Evolutionary conservation across 768 basidiomycete species (phyloP).

Genomic region (Holtermanniella nyarrowii): DNA sequence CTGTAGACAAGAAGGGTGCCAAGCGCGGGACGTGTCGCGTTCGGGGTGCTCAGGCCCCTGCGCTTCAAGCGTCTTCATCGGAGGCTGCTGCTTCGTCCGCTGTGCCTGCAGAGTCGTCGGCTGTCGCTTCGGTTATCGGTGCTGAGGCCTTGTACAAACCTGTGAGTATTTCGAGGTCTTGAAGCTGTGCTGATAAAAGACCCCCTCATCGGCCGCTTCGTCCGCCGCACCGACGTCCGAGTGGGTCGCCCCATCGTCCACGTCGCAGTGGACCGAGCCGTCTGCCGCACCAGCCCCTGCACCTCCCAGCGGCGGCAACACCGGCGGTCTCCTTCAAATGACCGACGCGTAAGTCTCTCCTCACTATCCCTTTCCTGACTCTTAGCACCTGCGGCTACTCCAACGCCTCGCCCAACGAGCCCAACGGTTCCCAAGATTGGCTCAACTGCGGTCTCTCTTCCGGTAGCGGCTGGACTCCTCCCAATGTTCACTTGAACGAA

Average conservation of each 20-base stretch:
- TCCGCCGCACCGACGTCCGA: background rate
- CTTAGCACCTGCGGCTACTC: slow-evolving; percentile 29
- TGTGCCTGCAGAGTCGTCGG: slow-evolving; percentile 1
- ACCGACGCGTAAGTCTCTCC: slow-evolving; percentile 10
- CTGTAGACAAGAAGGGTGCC: slow-evolving; percentile 19
- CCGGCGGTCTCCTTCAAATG: slow-evolving; percentile 7
- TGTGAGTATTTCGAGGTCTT: background rate
- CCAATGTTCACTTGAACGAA: slow-evolving; percentile 50
- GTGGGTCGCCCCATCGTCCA: background rate
- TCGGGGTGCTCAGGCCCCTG: slow-evolving; percentile 2
- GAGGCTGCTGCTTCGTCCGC: slow-evolving; percentile 5
- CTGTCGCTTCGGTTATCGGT: slow-evolving; percentile 1
- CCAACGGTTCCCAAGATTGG: slow-evolving; percentile 50
- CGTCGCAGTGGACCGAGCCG: background rate
- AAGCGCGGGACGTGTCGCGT: slow-evolving; percentile 20
- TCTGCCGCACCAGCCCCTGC: background rate
- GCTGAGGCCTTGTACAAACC: background rate
- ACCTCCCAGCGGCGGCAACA: slow-evolving; percentile 1
- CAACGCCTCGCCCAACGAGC: slow-evolving; percentile 12
- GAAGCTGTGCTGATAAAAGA: too few species aligned
- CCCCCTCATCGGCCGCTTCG: background rate
- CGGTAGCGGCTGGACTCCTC: slow-evolving; percentile 60
- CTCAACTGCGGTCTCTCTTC: slow-evolving; percentile 63
- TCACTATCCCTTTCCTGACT: background rate
- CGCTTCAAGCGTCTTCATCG: slow-evolving; percentile 3